phyloP scores from a whole-genome alignment of 306 rosid species.

The Corylus americana region DNA sequence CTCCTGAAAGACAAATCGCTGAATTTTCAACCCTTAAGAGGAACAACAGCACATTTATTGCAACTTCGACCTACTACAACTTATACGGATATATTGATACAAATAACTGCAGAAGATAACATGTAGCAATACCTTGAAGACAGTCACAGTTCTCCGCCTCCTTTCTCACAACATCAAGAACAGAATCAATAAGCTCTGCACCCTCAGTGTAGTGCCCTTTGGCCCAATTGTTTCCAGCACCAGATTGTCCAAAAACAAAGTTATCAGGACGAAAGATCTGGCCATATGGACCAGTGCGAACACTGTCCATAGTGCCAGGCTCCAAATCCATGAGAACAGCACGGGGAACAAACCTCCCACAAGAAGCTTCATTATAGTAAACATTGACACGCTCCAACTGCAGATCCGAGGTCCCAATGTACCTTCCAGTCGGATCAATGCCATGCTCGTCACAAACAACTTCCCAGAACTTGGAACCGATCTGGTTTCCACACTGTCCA shows the following conservation, averaged over 20 bases:
- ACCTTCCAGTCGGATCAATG: slow-evolving; percentile 61
- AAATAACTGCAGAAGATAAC: neutral
- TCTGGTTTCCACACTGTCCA: slow-evolving; percentile 69
- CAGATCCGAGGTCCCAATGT: slow-evolving; percentile 48
- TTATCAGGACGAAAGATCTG: slow-evolving; percentile 64
- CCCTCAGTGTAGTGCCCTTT: slow-evolving; percentile 63
- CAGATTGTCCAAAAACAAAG: slow-evolving; percentile 62
- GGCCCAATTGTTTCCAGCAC: slow-evolving; percentile 69
- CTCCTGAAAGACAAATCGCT: neutral
- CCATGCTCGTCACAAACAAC: slow-evolving; percentile 68
- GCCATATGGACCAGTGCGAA: slow-evolving; percentile 58
- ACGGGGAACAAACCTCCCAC: slow-evolving; percentile 64
- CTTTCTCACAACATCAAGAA: slow-evolving; percentile 57
- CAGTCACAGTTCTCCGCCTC: slow-evolving; percentile 66
- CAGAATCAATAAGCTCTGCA: slow-evolving; percentile 59
- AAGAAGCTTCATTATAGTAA: slow-evolving; percentile 58
- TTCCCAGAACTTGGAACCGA: slow-evolving; percentile 66
- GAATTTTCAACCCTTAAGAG: neutral
- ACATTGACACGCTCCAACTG: slow-evolving; percentile 61
- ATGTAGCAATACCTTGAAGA: slow-evolving; percentile 42
- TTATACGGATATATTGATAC: neutral
- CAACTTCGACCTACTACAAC: neutral
- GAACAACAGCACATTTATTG: neutral
- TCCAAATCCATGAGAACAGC: slow-evolving; percentile 63
- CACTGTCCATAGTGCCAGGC: slow-evolving; percentile 65